phyloP scores from a whole-genome alignment of 805 yeast species.

The Pichia kluyveri region DNA sequence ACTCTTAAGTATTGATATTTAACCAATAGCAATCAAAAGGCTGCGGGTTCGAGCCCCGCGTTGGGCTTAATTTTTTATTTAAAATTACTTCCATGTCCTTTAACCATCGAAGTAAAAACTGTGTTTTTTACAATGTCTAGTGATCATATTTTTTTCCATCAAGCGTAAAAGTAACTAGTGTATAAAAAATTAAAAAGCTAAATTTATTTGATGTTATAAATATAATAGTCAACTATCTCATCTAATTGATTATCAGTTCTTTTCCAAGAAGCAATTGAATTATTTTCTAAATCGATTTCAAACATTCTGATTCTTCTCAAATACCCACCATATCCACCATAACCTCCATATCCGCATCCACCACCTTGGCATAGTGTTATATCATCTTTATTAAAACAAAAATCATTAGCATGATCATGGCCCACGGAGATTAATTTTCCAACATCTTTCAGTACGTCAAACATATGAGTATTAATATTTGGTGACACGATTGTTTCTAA shows the following conservation, averaged over 20 bases:
- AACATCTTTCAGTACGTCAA: slow-evolving; percentile 45
- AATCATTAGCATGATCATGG: slow-evolving; percentile 95
- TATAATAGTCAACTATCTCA: slow-evolving; percentile 1
- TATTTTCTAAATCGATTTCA: slow-evolving; percentile 44
- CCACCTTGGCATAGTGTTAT: slow-evolving; percentile 93
- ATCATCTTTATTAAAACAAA: slow-evolving; percentile 50
- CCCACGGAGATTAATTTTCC: slow-evolving; percentile 77
- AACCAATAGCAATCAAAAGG: slow-evolving; percentile 7
- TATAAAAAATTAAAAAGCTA: too few species aligned
- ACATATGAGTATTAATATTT: slow-evolving; percentile 54
- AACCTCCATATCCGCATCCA: slow-evolving; percentile 90
- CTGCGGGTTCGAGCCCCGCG: slow-evolving; percentile 12
- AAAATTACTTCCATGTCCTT: too few species aligned
- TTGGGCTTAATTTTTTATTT: slow-evolving; percentile 10
- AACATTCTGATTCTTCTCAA: slow-evolving; percentile 70
- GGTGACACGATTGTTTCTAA: slow-evolving; percentile 82
- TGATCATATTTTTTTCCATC: too few species aligned
- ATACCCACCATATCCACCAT: slow-evolving; percentile 86
- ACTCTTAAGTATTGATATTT: slow-evolving; percentile 4
- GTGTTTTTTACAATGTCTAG: too few species aligned
- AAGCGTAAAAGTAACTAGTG: too few species aligned
- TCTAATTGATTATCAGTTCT: slow-evolving; percentile 51
- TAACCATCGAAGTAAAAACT: too few species aligned
- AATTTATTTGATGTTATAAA: background rate
- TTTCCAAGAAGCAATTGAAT: slow-evolving; percentile 61